phyloP scores from a whole-genome alignment of 768 basidiomycete genomes.

The Gautieria morchelliformis region DNA sequence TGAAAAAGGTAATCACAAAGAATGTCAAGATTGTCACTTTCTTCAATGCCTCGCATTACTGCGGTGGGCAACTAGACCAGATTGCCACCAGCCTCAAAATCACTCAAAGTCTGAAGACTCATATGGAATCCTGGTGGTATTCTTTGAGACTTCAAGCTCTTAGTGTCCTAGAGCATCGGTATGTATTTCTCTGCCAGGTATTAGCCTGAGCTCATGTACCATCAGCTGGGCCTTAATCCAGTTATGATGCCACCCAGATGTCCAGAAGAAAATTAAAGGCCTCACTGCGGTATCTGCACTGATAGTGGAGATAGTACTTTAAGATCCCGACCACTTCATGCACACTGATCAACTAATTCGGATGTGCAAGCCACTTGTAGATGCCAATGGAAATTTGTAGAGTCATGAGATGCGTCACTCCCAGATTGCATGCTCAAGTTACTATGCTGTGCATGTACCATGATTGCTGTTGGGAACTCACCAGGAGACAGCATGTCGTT shows the following conservation, averaged over 20 bases:
- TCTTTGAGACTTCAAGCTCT: conserved; percentile 16
- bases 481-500: no score
- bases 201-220: not conserved
- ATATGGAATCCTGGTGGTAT: conserved; percentile 20
- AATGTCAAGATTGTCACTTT: conserved; percentile 20
- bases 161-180: conserved; percentile 11
- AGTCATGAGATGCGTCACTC: conserved; percentile 21
- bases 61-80: conserved; percentile 23
- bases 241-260: conserved; percentile 12
- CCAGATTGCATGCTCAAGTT: conserved; percentile 29
- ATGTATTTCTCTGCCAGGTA: not conserved
- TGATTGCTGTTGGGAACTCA: no score
- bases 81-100: conserved; percentile 13
- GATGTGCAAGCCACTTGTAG: conserved; percentile 23
- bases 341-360: conserved; percentile 20
- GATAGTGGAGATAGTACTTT: conserved; percentile 14
- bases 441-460: conserved; percentile 19
- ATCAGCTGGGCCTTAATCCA: conserved; percentile 7
- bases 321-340: conserved; percentile 16
- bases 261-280: conserved; percentile 9
- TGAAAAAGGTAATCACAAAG: conserved; percentile 16
- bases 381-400: conserved; percentile 25
- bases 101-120: conserved; percentile 15
- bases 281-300: not conserved
- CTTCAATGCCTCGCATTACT: conserved; percentile 25